phyloP scores from a whole-genome alignment of 2,329 filamentous ascomycete species.

The Cladosporium velox region DNA sequence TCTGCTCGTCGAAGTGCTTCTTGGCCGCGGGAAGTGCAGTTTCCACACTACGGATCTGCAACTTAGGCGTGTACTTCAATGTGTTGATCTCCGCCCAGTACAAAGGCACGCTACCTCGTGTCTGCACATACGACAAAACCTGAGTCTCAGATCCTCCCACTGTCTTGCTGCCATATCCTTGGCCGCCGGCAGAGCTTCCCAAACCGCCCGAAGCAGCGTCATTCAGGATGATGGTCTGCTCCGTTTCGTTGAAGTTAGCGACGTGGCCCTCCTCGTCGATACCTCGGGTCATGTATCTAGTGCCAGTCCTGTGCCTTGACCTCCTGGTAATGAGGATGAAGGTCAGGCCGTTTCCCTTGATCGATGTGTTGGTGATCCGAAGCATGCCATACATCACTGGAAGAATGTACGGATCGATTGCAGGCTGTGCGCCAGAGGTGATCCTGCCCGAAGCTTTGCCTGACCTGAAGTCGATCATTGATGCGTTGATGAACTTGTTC shows the following conservation, averaged over 20 bases:
- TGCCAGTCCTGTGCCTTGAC: conserved; percentile 85
- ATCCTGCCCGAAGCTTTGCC: conserved; percentile 59
- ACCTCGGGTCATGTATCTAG: conserved; percentile 91
- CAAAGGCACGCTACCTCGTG: conserved; percentile 90
- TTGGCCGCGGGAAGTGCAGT: conserved; percentile 75
- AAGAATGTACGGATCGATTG: conserved; percentile 86
- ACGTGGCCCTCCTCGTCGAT: conserved; percentile 92
- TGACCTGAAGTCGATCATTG: conserved; percentile 84
- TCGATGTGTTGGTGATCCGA: conserved; percentile 80
- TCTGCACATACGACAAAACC: conserved; percentile 93
- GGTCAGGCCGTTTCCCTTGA: conserved; percentile 83
- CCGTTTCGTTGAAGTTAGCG: conserved; percentile 99
- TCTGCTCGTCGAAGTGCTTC: conserved; percentile 91
- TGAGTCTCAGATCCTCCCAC: conserved; percentile 74
- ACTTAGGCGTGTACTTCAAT: conserved; percentile 83
- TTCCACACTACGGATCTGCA: conserved; percentile 84
- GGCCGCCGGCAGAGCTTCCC: conserved; percentile 61
- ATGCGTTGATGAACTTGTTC: conserved; percentile 90
- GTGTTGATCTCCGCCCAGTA: conserved; percentile 97
- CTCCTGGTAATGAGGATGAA: conserved; percentile 85
- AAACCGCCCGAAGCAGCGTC: conserved; percentile 69
- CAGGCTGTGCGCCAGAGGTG: conserved; percentile 69
- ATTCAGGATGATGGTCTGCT: conserved; percentile 88
- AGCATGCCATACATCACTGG: conserved; percentile 97
- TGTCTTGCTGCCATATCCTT: conserved; percentile 72